Evolutionary conservation across 192 early-diverging fungal species (phyloP).

Genomic region (Backusella tarrabulga): DNA sequence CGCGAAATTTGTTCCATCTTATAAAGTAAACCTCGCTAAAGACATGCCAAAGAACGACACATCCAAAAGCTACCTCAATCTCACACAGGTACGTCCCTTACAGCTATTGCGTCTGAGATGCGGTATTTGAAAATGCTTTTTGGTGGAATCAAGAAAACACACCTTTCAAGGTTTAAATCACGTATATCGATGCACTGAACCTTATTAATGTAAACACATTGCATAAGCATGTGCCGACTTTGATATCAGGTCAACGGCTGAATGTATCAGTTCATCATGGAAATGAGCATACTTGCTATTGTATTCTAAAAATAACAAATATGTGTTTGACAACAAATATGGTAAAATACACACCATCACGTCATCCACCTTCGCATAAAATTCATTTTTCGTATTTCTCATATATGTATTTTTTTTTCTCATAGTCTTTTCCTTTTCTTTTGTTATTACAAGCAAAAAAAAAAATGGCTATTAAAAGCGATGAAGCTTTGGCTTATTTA

Average conservation of each 20-base stretch:
- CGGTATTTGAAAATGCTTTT: background rate
- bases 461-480: background rate
- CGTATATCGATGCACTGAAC: no score
- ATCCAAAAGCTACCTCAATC: background rate
- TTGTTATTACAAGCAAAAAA: background rate
- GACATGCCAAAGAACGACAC: no score
- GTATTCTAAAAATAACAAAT: background rate
- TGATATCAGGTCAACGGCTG: background rate
- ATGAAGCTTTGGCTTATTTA: constrained; percentile 1
- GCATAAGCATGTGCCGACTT: no score
- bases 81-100: background rate
- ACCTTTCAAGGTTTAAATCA: background rate
- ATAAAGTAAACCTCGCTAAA: no score
- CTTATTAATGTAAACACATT: no score
- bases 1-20: no score
- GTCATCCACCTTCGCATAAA: constrained; percentile 4
- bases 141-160: background rate
- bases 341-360: background rate
- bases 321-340: background rate
- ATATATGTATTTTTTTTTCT: background rate
- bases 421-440: background rate
- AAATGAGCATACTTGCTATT: background rate
- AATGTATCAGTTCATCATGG: background rate
- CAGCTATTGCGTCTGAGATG: background rate
- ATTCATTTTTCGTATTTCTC: background rate